These are phyloP conservation scores for Chaetomium sp. DNA, from an alignment of 2,329 filamentous ascomycete species.

Conservation along the genomic window DNA sequence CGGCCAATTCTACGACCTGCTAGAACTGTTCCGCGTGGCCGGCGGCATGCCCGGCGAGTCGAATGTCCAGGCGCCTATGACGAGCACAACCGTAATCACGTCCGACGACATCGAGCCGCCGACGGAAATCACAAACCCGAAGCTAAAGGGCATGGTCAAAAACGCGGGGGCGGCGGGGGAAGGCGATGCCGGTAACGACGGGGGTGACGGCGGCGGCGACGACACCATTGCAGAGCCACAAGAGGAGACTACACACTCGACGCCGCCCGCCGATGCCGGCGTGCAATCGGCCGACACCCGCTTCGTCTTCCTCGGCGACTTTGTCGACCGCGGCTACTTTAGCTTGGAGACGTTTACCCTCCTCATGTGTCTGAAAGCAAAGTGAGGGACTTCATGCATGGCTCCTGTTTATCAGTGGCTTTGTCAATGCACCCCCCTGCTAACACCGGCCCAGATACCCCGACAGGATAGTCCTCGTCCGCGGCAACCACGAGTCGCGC, in stretches of 20 bases:
- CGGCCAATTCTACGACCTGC: conserved; percentile 96
- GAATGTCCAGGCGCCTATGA: conserved; percentile 67
- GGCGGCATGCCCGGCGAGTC: conserved; percentile 93
- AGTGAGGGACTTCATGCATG: conserved; percentile 44
- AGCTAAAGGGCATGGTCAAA: conserved; percentile 82
- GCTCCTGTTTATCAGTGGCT: neutral
- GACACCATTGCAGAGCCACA: conserved; percentile 17
- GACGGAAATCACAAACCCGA: conserved; percentile 83
- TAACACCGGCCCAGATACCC: conserved; percentile 70
- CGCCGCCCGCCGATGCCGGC: conserved; percentile 41
- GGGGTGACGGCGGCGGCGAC: conserved; percentile 50
- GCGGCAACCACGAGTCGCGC: conserved; percentile 95
- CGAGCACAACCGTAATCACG: conserved; percentile 73
- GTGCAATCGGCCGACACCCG: conserved; percentile 57
- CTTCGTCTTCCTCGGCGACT: conserved; percentile 75
- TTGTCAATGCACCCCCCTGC: too few relatives aligned
- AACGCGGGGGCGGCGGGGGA: conserved; percentile 57
- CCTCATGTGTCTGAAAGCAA: conserved; percentile 88
- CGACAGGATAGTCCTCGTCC: conserved; percentile 90
- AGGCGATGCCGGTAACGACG: conserved; percentile 51
- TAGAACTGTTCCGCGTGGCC: conserved; percentile 94
- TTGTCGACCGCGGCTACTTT: conserved; percentile 96
- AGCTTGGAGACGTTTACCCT: conserved; percentile 97
- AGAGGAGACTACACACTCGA: conserved; percentile 50
- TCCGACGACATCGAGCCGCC: conserved; percentile 93